Evolutionary conservation across 192 early-diverging fungal genomes (phyloP), one percentile per base, ranked within the genome.

Genomic region (Backusella tarrabulga): DNA sequence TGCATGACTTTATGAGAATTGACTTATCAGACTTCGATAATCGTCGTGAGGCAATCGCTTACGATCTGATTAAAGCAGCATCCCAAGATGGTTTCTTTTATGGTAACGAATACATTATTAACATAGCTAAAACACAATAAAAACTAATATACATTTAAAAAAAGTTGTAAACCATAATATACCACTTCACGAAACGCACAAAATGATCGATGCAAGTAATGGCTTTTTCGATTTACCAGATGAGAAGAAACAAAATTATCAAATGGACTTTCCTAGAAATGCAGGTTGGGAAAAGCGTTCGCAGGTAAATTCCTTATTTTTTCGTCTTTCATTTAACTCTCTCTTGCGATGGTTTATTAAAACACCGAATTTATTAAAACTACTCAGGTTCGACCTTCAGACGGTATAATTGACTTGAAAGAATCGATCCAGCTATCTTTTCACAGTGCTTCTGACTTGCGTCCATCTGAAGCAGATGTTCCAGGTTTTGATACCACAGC

Each of bases 51-150:
- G 66, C 76, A 44, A 81, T 81, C 34, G 67, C 71, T 15, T 35
- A 38, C 8, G 75, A 76, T 70, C 46, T 81, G n/a, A 77, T 81
- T 38, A 73, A 69, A 19, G 80, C 80, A 21, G 60, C 66, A 35
- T 69, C 72, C 19, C 54, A 72, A 8, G 76, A 81, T 63, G 80
- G 80, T 12, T 76, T 81, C 34, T 81, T 81, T 67, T 81, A 81
- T 70, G 71, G 80, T 81, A 81, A 67, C 21, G 34, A 34, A 15
- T 23, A 7, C 21, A 41, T 7, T n/a, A 41, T 41, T 44, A 12
- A 14, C 67, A n/a, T 35, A 7, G 6, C 12, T 35, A 34, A 67
- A 35, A 67, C 6, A 7, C 7, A 38, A 44, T 44, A 17, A 44
- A 38, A 70, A 41, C 38, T 40, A 14, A 41, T 14, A 70, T 23